Evolutionary conservation across 208 protist genomes (phyloP).

Genomic region (Leishmania amazonensis): DNA sequence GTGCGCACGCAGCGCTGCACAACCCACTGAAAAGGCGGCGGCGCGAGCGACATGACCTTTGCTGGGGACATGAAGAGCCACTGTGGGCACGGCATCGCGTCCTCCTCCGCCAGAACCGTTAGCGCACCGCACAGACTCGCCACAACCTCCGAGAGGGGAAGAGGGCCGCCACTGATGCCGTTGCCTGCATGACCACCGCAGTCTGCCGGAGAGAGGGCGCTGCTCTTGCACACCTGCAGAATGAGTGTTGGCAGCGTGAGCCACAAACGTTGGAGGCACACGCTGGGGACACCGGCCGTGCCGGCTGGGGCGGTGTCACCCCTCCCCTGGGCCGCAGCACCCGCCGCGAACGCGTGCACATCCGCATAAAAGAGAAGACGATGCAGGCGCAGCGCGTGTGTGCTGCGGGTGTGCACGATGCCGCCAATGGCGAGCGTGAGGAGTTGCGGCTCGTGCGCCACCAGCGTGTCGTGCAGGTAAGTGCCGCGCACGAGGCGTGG

Average conservation of each 20-base stretch:
- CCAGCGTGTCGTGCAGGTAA: slow-evolving; percentile 56
- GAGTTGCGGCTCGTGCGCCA: slow-evolving; percentile 43
- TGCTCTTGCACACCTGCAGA: slow-evolving; percentile 23
- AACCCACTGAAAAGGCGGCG: slow-evolving; percentile 34
- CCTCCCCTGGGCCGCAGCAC: not conserved
- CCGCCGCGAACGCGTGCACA: slow-evolving; percentile 37
- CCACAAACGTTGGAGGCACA: slow-evolving; percentile 48
- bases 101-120: slow-evolving; percentile 6
- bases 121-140: slow-evolving; percentile 14
- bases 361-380: slow-evolving; percentile 53
- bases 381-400: slow-evolving; percentile 42
- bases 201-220: not conserved
- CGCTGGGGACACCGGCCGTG: not conserved
- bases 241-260: slow-evolving; percentile 39
- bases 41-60: slow-evolving; percentile 24
- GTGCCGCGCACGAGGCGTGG: slow-evolving; percentile 36
- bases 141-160: slow-evolving; percentile 16
- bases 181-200: not conserved
- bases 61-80: slow-evolving; percentile 27
- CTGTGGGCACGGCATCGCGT: slow-evolving; percentile 13
- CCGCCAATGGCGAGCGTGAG: slow-evolving; percentile 46
- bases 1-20: slow-evolving; percentile 33
- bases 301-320: not conserved
- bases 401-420: slow-evolving; percentile 33
- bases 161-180: not conserved